Evolutionary conservation across 2,329 filamentous ascomycete species (phyloP).

Genomic region (Nothophaeocryptopus gaeumannii): DNA sequence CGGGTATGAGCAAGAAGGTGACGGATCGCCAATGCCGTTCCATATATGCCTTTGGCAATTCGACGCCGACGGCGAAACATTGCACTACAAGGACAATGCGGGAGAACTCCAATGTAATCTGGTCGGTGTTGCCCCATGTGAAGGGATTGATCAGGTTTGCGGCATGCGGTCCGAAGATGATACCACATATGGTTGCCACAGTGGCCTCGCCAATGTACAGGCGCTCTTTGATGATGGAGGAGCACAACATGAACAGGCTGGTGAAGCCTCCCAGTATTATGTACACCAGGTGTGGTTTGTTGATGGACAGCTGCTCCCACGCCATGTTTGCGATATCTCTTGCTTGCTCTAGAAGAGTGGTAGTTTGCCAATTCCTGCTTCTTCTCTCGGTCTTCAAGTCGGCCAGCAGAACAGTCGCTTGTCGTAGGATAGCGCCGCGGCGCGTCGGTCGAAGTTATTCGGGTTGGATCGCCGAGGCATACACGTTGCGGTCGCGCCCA

Average conservation of each 20-base stretch:
- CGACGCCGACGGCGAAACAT: conserved; percentile 87
- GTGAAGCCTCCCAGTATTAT: conserved; percentile 98
- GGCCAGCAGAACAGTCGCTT: conserved; percentile 9
- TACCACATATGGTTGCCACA: conserved; percentile 80
- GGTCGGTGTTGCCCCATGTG: conserved; percentile 78
- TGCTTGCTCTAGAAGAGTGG: not conserved
- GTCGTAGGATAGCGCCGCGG: conserved; percentile 20
- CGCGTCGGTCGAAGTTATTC: conserved; percentile 12
- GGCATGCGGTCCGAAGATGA: conserved; percentile 84
- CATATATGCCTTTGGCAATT: conserved; percentile 93
- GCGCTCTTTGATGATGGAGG: conserved; percentile 95
- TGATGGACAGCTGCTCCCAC: conserved; percentile 79
- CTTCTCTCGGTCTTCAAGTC: not conserved
- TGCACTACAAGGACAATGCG: conserved; percentile 87
- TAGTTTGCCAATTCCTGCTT: not conserved
- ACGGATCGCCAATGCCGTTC: conserved; percentile 96
- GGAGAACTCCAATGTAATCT: conserved; percentile 84
- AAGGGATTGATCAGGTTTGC: conserved; percentile 74
- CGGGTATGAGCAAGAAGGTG: conserved; percentile 78
- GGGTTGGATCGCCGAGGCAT: conserved; percentile 18
- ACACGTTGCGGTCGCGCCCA: conserved; percentile 30
- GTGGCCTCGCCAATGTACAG: conserved; percentile 98
- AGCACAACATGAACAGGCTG: conserved; percentile 96
- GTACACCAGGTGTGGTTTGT: conserved; percentile 95
- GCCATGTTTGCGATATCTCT: conserved; percentile 54